Base-by-base conservation (phyloP, 257 asterid species). In the Galeopsis tetrahit region DNA sequence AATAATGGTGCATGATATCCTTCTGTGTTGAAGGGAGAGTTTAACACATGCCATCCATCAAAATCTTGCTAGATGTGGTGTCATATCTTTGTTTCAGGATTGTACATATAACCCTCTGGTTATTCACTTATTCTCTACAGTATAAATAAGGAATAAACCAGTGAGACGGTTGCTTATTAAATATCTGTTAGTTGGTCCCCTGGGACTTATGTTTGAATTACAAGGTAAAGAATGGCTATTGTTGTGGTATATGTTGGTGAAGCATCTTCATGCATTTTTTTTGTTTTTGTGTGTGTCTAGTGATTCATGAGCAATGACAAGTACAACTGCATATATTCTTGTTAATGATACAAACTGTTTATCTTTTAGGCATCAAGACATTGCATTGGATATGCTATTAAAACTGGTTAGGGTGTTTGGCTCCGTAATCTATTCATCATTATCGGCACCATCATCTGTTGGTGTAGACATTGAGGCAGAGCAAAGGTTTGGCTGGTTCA, bases 391-490 rank as follows among this genome's bases (percentile, higher is more conserved):
- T 74, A 81, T 92, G 92, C 89, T 95, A 73, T 83, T 95, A 36
- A 92, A 89, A 87, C 86, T 95, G 80, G 99, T 89, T 67, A 87
- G 92, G 85, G 84, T 87, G 80, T 95, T 91, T 87, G 99, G 99
- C 40, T 89, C 96, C 39, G 79, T 90, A 58, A 92, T 95, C 39
- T 90, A 92, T 79, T 85, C 97, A 65, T 86, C 99, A 33, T 33
- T 92, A 61, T 87, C 99, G n/a, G 93, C 96, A 6, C 78, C 90
- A 77, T 74, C 96, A 72, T 83, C 98, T 53, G 98, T 95, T 69
- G 99, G 97, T 56, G 98, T 95, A 69, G 96, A 95, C 86, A 86
- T 95, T 66, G 99, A 92, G 87, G 97, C 99, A 31, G 99, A 95
- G 79, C 91, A 86, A 81, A 92, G 99, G 99, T 91, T 61, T 5